Evolutionary conservation across 2,329 filamentous ascomycete species (phyloP).

Genomic region (Hypoxylon sp.): DNA sequence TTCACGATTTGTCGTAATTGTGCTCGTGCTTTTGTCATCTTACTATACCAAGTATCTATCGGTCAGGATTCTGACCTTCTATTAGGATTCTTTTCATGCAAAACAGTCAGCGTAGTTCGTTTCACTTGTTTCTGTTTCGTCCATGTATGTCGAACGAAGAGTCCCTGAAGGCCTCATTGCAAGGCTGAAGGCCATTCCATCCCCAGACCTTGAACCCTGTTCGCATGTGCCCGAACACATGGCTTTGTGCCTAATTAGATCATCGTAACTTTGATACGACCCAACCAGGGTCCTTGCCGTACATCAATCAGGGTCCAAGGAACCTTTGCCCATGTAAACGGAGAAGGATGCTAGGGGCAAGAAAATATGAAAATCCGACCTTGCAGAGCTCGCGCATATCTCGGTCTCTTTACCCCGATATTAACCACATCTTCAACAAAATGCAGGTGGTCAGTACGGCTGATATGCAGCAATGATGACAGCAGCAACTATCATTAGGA

Average conservation of each 20-base stretch:
- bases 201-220: conserved; percentile 13
- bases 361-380: neutral
- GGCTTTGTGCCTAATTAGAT: conserved; percentile 17
- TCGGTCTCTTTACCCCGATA: neutral
- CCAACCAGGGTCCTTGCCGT: conserved; percentile 3
- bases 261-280: conserved; percentile 10
- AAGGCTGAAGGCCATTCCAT: conserved; percentile 16
- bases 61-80: neutral
- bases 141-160: neutral
- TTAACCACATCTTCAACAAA: neutral
- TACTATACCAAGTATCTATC: conserved; percentile 15
- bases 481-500: neutral
- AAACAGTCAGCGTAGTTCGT: neutral
- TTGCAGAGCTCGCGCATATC: conserved; percentile 1
- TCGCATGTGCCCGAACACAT: conserved; percentile 24
- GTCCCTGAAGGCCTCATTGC: neutral
- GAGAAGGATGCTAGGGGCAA: neutral
- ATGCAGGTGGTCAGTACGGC: neutral
- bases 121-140: conserved; percentile 11
- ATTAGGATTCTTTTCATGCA: conserved; percentile 8
- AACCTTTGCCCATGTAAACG: neutral
- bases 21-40: conserved; percentile 20
- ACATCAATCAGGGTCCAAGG: neutral
- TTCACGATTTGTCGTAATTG: conserved; percentile 10
- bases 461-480: neutral